Conservation (phyloP, 768 basidiomycete species). For the Boletus subcaerulescens region DNA sequence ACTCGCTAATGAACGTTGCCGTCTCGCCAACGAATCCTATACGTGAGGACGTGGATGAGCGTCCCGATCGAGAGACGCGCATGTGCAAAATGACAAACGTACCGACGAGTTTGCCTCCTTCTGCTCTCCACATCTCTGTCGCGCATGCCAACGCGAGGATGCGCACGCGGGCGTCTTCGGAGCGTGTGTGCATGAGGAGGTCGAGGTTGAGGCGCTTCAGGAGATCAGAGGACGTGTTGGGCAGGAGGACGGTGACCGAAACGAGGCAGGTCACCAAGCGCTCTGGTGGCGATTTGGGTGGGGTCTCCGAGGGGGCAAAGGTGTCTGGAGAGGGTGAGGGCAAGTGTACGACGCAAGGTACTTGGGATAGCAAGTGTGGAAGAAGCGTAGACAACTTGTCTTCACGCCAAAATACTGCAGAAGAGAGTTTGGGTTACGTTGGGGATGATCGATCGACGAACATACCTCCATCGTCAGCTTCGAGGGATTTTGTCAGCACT, state of each 20-base stretch:
- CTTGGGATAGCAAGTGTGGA: slow-evolving; percentile 60
- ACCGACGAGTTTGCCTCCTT: slow-evolving; percentile 76
- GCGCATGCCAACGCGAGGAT: slow-evolving; percentile 67
- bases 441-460: neutral
- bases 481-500: slow-evolving; percentile 66
- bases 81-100: slow-evolving; percentile 18
- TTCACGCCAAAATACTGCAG: slow-evolving; percentile 84
- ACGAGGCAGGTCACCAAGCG: slow-evolving; percentile 17
- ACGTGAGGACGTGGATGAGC: neutral
- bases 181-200: slow-evolving; percentile 85
- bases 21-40: slow-evolving; percentile 79
- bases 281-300: slow-evolving; percentile 4
- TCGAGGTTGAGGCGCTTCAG: slow-evolving; percentile 82
- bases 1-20: slow-evolving; percentile 83
- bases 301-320: neutral
- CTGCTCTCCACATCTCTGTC: slow-evolving; percentile 70
- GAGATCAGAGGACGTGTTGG: slow-evolving; percentile 30
- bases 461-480: slow-evolving; percentile 79
- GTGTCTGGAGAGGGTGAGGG: neutral
- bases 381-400: slow-evolving; percentile 68
- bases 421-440: neutral
- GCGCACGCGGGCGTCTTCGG: slow-evolving; percentile 70
- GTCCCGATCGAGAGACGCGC: neutral
- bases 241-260: slow-evolving; percentile 15
- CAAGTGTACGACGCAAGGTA: slow-evolving; percentile 47